Evolutionary conservation across 805 yeast species (phyloP).

Genomic region (Ogataea sp.): DNA sequence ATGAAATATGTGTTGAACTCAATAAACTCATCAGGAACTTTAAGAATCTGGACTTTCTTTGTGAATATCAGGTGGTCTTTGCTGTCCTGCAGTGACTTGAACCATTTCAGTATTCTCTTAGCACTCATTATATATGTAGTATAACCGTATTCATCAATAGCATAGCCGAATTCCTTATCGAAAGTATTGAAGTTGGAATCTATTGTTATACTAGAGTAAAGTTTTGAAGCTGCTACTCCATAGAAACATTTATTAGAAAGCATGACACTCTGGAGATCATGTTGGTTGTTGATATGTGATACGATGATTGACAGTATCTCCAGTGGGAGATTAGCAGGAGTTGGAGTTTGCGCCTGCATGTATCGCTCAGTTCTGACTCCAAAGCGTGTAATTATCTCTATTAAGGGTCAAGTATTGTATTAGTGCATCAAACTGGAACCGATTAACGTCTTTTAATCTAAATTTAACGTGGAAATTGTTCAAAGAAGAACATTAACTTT

Average conservation of each 20-base stretch:
- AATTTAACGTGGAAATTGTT: too few relatives aligned
- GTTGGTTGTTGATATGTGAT: not conserved
- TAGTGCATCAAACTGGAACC: too few relatives aligned
- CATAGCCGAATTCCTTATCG: not conserved
- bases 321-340: not conserved
- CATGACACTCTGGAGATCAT: not conserved
- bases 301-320: not conserved
- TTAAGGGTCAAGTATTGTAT: too few relatives aligned
- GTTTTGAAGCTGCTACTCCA: not conserved
- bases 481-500: too few relatives aligned
- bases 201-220: not conserved
- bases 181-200: not conserved
- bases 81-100: not conserved
- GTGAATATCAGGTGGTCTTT: too few relatives aligned
- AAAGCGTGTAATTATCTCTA: too few relatives aligned
- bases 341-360: too few relatives aligned
- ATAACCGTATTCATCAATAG: not conserved
- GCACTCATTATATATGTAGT: not conserved
- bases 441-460: too few relatives aligned
- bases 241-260: not conserved
- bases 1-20: not conserved
- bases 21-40: not conserved
- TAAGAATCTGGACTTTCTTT: not conserved
- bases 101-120: not conserved
- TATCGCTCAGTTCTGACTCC: too few relatives aligned